Evolutionary conservation across 768 basidiomycete species (phyloP), one percentile per base, ranked within the genome.

Genomic region (Rhizopogon salebrosus): DNA sequence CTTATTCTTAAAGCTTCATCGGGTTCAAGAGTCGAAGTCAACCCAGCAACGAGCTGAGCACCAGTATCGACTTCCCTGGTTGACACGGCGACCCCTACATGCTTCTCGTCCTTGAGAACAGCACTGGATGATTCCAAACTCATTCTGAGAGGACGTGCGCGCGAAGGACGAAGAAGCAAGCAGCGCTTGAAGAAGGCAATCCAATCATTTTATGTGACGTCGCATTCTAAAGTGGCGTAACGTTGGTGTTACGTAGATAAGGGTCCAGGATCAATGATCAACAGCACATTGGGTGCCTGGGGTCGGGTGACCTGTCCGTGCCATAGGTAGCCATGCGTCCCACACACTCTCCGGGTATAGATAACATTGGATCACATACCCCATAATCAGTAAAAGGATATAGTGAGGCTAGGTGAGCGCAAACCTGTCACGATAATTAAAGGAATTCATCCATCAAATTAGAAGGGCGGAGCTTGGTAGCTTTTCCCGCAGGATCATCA

Each of bases 61-160:
- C 74, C 82, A 14, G 81, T 79, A 60, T 84, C 82, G 16, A 82
- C 74, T 56, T 79, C 73, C 50, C 66, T 71, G 16, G 71, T 65
- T 3, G 75, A 71, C 8, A 79, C 64, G n/a, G 72, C 63, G 23
- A 78, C 62, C 38, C 64, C 61, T 34, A 63, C 64, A 50, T 65
- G 60, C 57, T 69, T 74, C 59, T 71, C 64, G 54, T 66, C 61
- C 40, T 41, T 48, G 20, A 16, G 3, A 20, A 37, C 35, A 20
- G 6, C 38, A 23, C 36, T 26, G 6, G 48, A 40, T n/a, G 35
- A 38, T 26, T 54, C 53, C 3, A 49, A 41, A 49, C 48, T 51
- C 56, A 57, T 57, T 31, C n/a, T 36, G 34, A 34, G 29, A 8
- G 27, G 41, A 24, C 13, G 26, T 22, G n/a, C n/a, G n/a, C n/a